Evolutionary conservation across 1,139 yeast species (phyloP).

Genomic region (Dujonia santamariae): DNA sequence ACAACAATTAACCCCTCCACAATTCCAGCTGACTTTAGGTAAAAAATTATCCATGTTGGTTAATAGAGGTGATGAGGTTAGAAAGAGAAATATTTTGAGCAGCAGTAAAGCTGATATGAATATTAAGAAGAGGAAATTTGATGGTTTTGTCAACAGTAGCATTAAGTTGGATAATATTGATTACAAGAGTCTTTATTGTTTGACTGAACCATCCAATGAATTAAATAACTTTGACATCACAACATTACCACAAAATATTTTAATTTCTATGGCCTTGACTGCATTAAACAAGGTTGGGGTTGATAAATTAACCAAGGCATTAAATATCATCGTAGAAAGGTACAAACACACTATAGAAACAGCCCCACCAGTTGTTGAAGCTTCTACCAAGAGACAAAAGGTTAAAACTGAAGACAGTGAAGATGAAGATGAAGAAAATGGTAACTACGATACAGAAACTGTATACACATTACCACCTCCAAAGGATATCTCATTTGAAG

Average conservation of each 20-base stretch:
- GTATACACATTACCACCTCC: slow-evolving; percentile 62
- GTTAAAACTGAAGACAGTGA: slow-evolving; percentile 28
- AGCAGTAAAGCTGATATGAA: slow-evolving; percentile 24
- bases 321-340: slow-evolving; percentile 65
- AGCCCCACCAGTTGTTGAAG: slow-evolving; percentile 4
- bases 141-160: slow-evolving; percentile 28
- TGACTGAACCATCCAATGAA: slow-evolving; percentile 61
- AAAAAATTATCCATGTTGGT: slow-evolving; percentile 28
- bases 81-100: slow-evolving; percentile 37
- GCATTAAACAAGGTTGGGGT: slow-evolving; percentile 57
- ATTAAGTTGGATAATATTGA: slow-evolving; percentile 30
- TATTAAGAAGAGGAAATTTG: slow-evolving; percentile 39
- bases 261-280: slow-evolving; percentile 62
- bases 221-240: slow-evolving; percentile 67
- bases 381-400: slow-evolving; percentile 8
- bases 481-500: slow-evolving; percentile 39
- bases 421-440: slow-evolving; percentile 34
- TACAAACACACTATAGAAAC: slow-evolving; percentile 31
- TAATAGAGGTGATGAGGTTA: slow-evolving; percentile 40
- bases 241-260: slow-evolving; percentile 59
- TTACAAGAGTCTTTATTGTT: slow-evolving; percentile 49
- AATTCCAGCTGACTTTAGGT: slow-evolving; percentile 26
- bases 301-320: slow-evolving; percentile 58
- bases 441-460: slow-evolving; percentile 37
- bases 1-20: slow-evolving; percentile 31